A percentile compares a stretch with the other conserved stretches of the same genome.
These are phyloP conservation scores for Trichoderma sp. DNA, from an alignment of 2,329 filamentous ascomycete species.

Conservation along the genomic window DNA sequence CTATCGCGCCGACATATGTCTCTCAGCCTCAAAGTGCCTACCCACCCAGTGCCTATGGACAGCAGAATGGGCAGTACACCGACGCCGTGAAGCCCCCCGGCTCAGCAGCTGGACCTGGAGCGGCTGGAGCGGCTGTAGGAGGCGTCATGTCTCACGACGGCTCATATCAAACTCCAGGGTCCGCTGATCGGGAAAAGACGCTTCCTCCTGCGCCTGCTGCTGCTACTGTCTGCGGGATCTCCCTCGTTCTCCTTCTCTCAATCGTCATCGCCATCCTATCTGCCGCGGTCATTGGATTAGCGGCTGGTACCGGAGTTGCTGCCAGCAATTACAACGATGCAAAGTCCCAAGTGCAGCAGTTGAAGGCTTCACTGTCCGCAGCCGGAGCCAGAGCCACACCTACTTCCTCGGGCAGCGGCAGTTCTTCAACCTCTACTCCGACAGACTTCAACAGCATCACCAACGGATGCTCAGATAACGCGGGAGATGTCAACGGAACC, in stretches of 20 bases:
- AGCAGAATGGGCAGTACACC: not conserved
- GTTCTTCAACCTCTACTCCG: not conserved
- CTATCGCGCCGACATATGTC: constrained; percentile 9
- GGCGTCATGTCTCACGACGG: not conserved
- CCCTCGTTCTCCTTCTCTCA: constrained; percentile 5
- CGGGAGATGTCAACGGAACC: not conserved
- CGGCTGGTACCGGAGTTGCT: constrained; percentile 19
- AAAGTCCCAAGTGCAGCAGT: not conserved
- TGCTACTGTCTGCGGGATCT: constrained; percentile 9
- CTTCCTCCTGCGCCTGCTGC: not conserved
- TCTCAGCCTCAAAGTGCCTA: not conserved
- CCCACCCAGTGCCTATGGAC: not conserved
- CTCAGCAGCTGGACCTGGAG: not conserved
- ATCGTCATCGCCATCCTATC: constrained; percentile 19
- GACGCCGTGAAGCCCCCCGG: not conserved
- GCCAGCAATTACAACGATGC: constrained; percentile 22
- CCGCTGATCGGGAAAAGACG: not conserved
- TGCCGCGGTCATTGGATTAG: constrained; percentile 19
- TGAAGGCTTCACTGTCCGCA: not conserved
- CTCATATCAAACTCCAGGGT: not conserved
- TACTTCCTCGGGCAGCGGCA: not conserved
- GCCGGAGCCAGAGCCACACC: not conserved
- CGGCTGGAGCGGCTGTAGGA: not conserved
- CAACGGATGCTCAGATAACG: constrained; percentile 7
- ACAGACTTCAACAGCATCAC: constrained; percentile 1